Conservation (phyloP, 768 basidiomycete species). For the Boletus sp. region DNA sequence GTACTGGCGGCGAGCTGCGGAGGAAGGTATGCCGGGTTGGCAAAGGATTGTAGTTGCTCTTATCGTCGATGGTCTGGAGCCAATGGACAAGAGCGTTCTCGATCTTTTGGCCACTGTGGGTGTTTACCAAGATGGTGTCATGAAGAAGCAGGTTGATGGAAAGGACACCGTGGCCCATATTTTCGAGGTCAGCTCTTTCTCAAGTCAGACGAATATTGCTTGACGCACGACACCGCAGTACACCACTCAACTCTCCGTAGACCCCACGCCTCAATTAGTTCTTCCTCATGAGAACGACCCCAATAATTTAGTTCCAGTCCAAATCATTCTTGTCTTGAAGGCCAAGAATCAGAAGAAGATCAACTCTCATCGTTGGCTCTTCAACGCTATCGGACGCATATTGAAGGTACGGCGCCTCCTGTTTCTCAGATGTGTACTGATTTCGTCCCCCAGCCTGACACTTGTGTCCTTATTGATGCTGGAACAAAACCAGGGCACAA, state of each 20-base stretch:
- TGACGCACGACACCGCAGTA: slow-evolving; percentile 52
- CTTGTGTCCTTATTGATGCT: slow-evolving; percentile 90
- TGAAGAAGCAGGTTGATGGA: slow-evolving; percentile 89
- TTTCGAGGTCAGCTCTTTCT: slow-evolving; percentile 66
- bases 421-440: slow-evolving; percentile 1
- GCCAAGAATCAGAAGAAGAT: slow-evolving; percentile 97
- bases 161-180: slow-evolving; percentile 93
- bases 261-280: slow-evolving; percentile 85
- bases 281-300: slow-evolving; percentile 87
- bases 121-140: slow-evolving; percentile 92
- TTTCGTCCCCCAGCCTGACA: slow-evolving; percentile 63
- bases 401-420: slow-evolving; percentile 52
- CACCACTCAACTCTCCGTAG: slow-evolving; percentile 94
- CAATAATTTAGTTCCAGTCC: slow-evolving; percentile 90
- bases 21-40: slow-evolving; percentile 86
- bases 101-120: slow-evolving; percentile 88
- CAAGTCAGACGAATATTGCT: background rate
- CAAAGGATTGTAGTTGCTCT: slow-evolving; percentile 88
- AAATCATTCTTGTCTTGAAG: slow-evolving; percentile 88
- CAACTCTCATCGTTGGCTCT: slow-evolving; percentile 93
- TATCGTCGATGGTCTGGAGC: slow-evolving; percentile 88
- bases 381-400: slow-evolving; percentile 88
- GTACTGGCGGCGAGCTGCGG: slow-evolving; percentile 81
- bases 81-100: slow-evolving; percentile 94
- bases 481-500: slow-evolving; percentile 97